Percentiles rank a stretch among this genome's conserved stretches.
These are phyloP conservation scores for Suillus sp. DNA, from an alignment of 768 basidiomycete species.

Conservation along the genomic window DNA sequence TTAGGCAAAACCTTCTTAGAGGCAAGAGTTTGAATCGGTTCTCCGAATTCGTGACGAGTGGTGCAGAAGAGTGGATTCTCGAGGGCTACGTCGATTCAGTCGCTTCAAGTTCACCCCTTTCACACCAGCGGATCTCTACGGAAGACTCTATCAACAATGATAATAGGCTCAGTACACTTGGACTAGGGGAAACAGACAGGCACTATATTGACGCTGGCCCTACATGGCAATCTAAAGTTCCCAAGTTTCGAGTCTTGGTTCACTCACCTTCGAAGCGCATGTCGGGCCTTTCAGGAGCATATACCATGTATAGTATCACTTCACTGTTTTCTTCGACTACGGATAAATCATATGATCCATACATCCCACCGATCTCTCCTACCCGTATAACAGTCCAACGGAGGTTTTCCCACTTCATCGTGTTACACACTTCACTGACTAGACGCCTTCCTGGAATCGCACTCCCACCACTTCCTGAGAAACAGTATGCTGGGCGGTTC, in stretches of 20 bases:
- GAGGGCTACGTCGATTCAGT: constrained; percentile 48
- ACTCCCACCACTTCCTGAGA: constrained; percentile 82
- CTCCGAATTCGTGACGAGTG: constrained; percentile 83
- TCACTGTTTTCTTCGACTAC: constrained; percentile 54
- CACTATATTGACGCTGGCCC: constrained; percentile 75
- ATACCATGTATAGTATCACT: constrained; percentile 75
- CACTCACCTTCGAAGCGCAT: constrained; percentile 80
- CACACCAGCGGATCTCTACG: constrained; percentile 31
- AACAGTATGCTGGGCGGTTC: constrained; percentile 82
- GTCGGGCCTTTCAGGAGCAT: constrained; percentile 67
- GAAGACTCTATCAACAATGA: constrained; percentile 45
- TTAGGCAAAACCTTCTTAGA: constrained; percentile 69
- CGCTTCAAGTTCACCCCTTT: constrained; percentile 20
- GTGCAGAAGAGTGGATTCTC: constrained; percentile 83
- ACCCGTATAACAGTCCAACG: constrained; percentile 73
- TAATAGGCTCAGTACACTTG: constrained; percentile 40
- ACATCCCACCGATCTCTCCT: constrained; percentile 37
- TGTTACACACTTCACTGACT: constrained; percentile 70
- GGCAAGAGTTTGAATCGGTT: constrained; percentile 84
- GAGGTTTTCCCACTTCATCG: constrained; percentile 84
- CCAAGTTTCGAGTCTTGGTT: constrained; percentile 71
- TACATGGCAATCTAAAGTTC: constrained; percentile 72
- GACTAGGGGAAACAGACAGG: constrained; percentile 58
- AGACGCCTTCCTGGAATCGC: constrained; percentile 74
- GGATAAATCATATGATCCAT: constrained; percentile 23